Conservation (phyloP, 1,139 yeast species). For the Yamadazyma aaseri region DNA sequence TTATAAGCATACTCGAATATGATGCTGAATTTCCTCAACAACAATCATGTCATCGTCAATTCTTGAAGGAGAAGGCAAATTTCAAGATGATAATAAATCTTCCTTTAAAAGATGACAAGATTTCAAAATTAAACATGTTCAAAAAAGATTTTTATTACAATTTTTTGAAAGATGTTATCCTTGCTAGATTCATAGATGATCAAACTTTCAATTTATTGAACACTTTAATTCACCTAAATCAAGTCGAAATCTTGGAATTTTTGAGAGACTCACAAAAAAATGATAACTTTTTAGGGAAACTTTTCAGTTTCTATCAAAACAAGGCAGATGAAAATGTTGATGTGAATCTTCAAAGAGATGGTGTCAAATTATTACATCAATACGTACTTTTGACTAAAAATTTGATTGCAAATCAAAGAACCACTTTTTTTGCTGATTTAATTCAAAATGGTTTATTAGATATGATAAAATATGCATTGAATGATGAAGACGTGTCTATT, state of each 20-base stretch:
- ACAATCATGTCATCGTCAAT: conserved; percentile 78
- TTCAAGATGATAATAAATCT: conserved; percentile 74
- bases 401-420: conserved; percentile 61
- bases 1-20: conserved; percentile 85
- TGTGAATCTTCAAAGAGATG: conserved; percentile 51
- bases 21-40: conserved; percentile 80
- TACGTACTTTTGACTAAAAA: conserved; percentile 73
- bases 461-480: conserved; percentile 70
- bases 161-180: conserved; percentile 80
- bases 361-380: conserved; percentile 78
- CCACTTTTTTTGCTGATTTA: conserved; percentile 62
- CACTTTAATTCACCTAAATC: conserved; percentile 66
- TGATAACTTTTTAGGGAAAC: conserved; percentile 39
- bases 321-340: conserved; percentile 14
- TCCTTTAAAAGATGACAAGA: conserved; percentile 43
- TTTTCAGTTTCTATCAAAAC: conserved; percentile 55
- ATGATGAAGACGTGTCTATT: conserved; percentile 47
- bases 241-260: conserved; percentile 66
- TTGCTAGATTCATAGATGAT: conserved; percentile 82
- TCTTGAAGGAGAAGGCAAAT: conserved; percentile 53
- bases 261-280: conserved; percentile 52
- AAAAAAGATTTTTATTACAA: conserved; percentile 74
- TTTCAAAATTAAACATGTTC: conserved; percentile 49
- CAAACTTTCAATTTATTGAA: conserved; percentile 64
- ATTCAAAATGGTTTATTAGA: conserved; percentile 69